Base-by-base conservation (phyloP, 2,329 filamentous ascomycete species). In the Ophiostoma populinum region DNA sequence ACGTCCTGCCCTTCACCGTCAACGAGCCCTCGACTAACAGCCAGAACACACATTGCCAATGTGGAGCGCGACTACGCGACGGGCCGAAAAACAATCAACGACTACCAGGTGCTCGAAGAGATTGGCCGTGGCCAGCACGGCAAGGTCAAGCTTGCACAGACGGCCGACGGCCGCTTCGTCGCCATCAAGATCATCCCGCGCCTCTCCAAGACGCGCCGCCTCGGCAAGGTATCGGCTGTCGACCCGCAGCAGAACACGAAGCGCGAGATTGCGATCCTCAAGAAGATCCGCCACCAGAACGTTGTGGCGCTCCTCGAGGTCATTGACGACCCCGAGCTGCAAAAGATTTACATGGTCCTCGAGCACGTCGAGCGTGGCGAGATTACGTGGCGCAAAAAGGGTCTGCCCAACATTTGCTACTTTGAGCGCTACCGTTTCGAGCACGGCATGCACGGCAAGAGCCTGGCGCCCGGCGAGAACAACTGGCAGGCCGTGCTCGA, bases 181-280 rank as follows among this genome's bases (percentile, higher is more conserved):
- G 90, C 90, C 38, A 94, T 98, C 66, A 98, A 98, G 61, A 98
- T 98, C 48, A 92, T 98, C 31, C 83, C 92, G 39, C 75, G 90
- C 24, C 93, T 90, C 52, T 92, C 87, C 35, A 94, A 92, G 59
- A 83, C 82, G 47, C 75, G 86, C 37, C 80, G 87, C 18, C 66
- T 98, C n/a, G 90, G 90, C 35, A 80, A 80, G 51, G 77, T 87
- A 37, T 75, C 67, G 2, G 69, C 71, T 41, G 56, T 60, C 49
- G 70, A 69, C 1, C 70, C 68, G 3, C 68, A 75, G 48, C 77
- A 82, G 54, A 87, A 86, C 61, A 83, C 81, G 38, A 94, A 93
- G 60, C 79, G 80, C 52, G 90, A 98, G 59, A 92, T 98, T 43
- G 90, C 90, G 51, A 95, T 98, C 39, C 64, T 98, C 48, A 98